phyloP scores from a whole-genome alignment of 2,329 filamentous ascomycete genomes.

The Hypoxylon sp. region DNA sequence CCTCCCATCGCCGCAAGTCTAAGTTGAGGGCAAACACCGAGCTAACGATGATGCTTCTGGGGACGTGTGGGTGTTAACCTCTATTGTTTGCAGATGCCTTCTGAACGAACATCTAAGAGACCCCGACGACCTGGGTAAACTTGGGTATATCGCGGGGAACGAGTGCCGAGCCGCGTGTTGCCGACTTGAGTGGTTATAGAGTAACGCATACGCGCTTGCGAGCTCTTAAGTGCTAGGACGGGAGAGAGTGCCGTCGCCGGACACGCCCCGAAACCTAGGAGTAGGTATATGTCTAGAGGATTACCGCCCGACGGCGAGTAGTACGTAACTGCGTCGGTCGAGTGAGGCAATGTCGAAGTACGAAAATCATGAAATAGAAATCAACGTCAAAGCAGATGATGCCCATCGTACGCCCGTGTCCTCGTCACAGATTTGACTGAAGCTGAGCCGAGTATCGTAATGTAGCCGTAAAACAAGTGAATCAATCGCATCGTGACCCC shows the following conservation, averaged over 20 bases:
- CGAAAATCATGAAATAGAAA: slow-evolving; percentile 41
- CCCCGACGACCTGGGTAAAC: slow-evolving; percentile 10
- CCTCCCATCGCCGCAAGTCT: background rate
- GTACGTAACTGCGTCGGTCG: slow-evolving; percentile 28
- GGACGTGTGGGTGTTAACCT: background rate
- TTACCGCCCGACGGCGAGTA: too few species aligned
- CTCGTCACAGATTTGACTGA: slow-evolving; percentile 37
- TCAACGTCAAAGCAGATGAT: slow-evolving; percentile 37
- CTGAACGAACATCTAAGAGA: slow-evolving; percentile 2
- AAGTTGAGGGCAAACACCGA: background rate
- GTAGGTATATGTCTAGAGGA: too few species aligned
- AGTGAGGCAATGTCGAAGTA: slow-evolving; percentile 29
- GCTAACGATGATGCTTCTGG: background rate
- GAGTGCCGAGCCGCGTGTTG: slow-evolving; percentile 22
- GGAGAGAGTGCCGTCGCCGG: slow-evolving; percentile 24
- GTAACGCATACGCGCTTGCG: slow-evolving; percentile 15
- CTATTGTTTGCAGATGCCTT: too few species aligned
- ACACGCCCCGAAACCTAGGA: slow-evolving; percentile 21
- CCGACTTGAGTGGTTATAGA: slow-evolving; percentile 13
- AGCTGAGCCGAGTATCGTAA: slow-evolving; percentile 39
- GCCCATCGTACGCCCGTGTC: slow-evolving; percentile 36
- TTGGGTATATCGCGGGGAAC: slow-evolving; percentile 38
- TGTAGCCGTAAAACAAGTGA: slow-evolving; percentile 38
- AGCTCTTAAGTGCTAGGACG: slow-evolving; percentile 17
- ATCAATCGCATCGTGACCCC: slow-evolving; percentile 28